A percentile compares a stretch with the other conserved stretches of the same genome.
These are phyloP conservation scores for Isabelozyma rhagii DNA, from an alignment of 805 yeast genomes.

Conservation along the genomic window DNA sequence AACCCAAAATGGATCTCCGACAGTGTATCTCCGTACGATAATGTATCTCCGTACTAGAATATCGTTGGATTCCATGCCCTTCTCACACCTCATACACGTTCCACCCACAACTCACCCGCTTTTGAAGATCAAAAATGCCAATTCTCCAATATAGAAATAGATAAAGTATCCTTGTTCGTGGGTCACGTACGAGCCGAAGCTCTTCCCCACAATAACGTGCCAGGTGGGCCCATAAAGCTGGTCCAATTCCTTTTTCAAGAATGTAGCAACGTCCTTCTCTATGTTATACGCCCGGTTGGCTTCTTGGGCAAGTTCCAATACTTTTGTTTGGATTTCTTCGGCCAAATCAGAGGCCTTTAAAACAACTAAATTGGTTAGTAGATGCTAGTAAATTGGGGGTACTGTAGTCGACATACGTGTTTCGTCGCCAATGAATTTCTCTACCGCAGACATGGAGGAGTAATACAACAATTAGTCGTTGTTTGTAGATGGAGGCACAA, in stretches of 20 bases:
- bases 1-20: too few relatives aligned
- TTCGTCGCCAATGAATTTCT: background rate
- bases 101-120: slow-evolving; percentile 43
- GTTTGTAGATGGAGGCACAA: background rate
- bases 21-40: too few relatives aligned
- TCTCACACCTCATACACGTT: background rate
- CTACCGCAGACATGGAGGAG: background rate
- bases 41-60: background rate
- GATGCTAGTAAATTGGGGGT: background rate
- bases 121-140: slow-evolving; percentile 68
- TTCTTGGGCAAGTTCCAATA: slow-evolving; percentile 45
- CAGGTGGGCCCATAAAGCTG: slow-evolving; percentile 64
- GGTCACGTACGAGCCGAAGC: slow-evolving; percentile 76
- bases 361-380: slow-evolving; percentile 27
- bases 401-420: background rate
- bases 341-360: slow-evolving; percentile 45
- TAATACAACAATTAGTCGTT: background rate
- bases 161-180: slow-evolving; percentile 73
- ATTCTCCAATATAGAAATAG: slow-evolving; percentile 66
- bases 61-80: background rate
- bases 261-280: slow-evolving; percentile 64
- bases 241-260: slow-evolving; percentile 65
- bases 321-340: slow-evolving; percentile 50
- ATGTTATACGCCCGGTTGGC: slow-evolving; percentile 43
- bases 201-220: slow-evolving; percentile 80